Evolutionary conservation across 2,329 filamentous ascomycete genomes (phyloP).

Genomic region (Onygenales sp.): DNA sequence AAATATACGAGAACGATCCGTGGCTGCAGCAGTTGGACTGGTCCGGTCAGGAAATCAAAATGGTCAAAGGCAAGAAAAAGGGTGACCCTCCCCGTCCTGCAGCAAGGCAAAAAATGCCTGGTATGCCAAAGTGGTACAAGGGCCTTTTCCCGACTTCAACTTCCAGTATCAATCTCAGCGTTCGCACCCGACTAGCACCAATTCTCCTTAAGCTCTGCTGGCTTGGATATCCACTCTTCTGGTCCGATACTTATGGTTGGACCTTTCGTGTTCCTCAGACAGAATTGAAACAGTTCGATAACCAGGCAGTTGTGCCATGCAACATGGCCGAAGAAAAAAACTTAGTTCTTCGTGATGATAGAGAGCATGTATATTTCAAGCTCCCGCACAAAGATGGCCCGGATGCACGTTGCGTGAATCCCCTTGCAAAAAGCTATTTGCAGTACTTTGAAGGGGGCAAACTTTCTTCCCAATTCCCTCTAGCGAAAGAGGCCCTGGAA

Average conservation of each 20-base stretch:
- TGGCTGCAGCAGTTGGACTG: constrained; percentile 94
- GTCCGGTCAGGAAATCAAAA: constrained; percentile 84
- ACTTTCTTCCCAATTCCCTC: constrained; percentile 75
- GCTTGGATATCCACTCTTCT: constrained; percentile 81
- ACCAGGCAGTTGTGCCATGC: constrained; percentile 63
- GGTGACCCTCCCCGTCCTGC: constrained; percentile 66
- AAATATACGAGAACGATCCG: constrained; percentile 67
- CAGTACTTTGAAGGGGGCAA: constrained; percentile 84
- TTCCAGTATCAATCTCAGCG: constrained; percentile 61
- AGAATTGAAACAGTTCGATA: constrained; percentile 55
- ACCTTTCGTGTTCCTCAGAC: constrained; percentile 66
- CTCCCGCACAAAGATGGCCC: constrained; percentile 94
- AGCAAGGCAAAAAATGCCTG: constrained; percentile 81
- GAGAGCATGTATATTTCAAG: constrained; percentile 67
- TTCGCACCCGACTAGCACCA: constrained; percentile 79
- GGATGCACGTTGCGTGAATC: constrained; percentile 70
- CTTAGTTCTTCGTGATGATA: constrained; percentile 55
- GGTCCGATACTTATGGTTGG: constrained; percentile 92
- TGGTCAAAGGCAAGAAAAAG: constrained; percentile 88
- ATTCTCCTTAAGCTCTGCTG: constrained; percentile 74
- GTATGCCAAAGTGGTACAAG: constrained; percentile 94
- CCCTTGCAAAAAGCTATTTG: constrained; percentile 84
- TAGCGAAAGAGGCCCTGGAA: constrained; percentile 88
- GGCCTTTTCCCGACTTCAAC: constrained; percentile 67
- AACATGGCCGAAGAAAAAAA: constrained; percentile 70